Evolutionary conservation across 2,329 filamentous ascomycete species (phyloP).

Genomic region (Coniochaeta sp.): DNA sequence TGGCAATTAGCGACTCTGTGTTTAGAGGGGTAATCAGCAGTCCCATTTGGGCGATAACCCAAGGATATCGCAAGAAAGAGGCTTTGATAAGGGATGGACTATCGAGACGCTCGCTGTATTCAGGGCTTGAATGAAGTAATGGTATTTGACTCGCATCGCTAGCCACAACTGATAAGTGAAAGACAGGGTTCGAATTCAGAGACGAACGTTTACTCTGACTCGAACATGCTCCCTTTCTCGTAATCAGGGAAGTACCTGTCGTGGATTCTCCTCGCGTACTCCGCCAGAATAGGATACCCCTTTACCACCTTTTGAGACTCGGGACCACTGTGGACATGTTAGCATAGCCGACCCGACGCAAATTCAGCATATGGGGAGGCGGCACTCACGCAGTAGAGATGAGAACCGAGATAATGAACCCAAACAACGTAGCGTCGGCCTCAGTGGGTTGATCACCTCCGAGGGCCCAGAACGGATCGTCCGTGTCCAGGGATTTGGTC

Average conservation of each 20-base stretch:
- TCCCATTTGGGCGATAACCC: not conserved
- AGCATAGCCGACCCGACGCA: slow-evolving; percentile 4
- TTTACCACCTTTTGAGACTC: slow-evolving; percentile 35
- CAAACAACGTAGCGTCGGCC: slow-evolving; percentile 49
- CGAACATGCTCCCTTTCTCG: slow-evolving; percentile 22
- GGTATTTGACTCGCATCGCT: not conserved
- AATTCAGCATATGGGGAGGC: slow-evolving; percentile 1
- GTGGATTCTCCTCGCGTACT: slow-evolving; percentile 51
- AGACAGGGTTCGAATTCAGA: not conserved
- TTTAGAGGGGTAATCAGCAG: not conserved
- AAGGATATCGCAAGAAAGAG: not conserved
- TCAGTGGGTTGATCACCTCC: slow-evolving; percentile 47
- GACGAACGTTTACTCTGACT: not conserved
- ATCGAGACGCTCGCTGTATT: too few species aligned
- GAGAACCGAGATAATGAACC: slow-evolving; percentile 45
- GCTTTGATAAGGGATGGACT: not conserved
- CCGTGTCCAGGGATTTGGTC: slow-evolving; percentile 5
- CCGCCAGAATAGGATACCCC: slow-evolving; percentile 38
- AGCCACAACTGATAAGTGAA: not conserved
- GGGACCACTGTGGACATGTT: slow-evolving; percentile 29
- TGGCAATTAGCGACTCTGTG: not conserved
- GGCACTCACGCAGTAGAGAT: slow-evolving; percentile 43
- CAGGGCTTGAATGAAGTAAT: too few species aligned
- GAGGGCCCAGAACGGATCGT: slow-evolving; percentile 47
- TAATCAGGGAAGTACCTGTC: slow-evolving; percentile 51